These are phyloP conservation scores for Sicyos edulis DNA, from an alignment of 306 rosid genomes.

Conservation along the genomic window DNA sequence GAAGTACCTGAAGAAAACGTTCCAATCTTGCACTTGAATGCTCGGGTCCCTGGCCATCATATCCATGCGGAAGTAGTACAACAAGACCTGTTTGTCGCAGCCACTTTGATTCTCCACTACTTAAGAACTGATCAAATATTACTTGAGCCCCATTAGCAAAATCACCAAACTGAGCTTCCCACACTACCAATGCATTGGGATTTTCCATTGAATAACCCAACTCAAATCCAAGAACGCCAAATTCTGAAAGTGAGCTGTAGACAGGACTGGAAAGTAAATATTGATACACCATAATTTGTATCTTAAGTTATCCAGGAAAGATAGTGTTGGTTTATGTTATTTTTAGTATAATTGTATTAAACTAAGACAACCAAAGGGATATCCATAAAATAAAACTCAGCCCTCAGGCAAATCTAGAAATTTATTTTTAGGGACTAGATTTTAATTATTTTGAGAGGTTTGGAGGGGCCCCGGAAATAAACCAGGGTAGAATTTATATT, in stretches of 20 bases:
- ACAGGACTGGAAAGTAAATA: constrained; percentile 2
- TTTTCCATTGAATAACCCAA: constrained; percentile 96
- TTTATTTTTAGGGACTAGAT: no score
- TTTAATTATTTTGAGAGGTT: no score
- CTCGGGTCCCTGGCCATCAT: constrained; percentile 96
- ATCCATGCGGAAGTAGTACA: constrained; percentile 88
- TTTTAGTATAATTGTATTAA: no score
- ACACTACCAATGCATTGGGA: constrained; percentile 80
- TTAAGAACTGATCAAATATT: constrained; percentile 64
- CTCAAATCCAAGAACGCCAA: constrained; percentile 96
- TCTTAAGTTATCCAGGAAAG: not conserved
- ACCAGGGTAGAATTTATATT: no score
- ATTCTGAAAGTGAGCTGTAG: constrained; percentile 85
- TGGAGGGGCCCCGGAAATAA: no score
- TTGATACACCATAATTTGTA: not conserved
- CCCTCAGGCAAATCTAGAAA: no score
- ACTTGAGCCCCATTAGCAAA: constrained; percentile 72
- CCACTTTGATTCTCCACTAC: constrained; percentile 88
- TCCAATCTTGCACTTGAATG: constrained; percentile 89
- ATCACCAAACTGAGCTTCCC: constrained; percentile 96
- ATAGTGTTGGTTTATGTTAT: no score
- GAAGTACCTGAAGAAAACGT: constrained; percentile 81
- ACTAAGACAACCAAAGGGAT: not conserved
- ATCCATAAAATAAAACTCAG: not conserved
- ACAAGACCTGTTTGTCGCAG: constrained; percentile 95